Evolutionary conservation across 108 stramenopile species (phyloP), one percentile per base, ranked within the genome.

Genomic region (Skeletonema grethae): DNA sequence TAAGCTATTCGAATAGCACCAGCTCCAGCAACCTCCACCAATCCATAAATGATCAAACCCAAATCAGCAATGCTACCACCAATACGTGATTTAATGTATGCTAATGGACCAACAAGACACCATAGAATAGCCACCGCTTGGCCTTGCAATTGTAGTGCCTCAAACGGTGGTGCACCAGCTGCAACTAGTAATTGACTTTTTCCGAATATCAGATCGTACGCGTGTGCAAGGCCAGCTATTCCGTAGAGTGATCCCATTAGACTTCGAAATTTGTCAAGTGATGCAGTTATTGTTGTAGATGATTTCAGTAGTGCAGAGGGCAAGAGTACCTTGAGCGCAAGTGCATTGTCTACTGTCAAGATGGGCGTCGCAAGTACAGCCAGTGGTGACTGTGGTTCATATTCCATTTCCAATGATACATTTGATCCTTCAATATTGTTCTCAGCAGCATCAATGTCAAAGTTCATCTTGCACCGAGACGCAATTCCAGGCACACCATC

Each of bases 251-350:
- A n/a, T n/a, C 43, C 43, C 43, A 45, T 45, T 11, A 45, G 43
- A 45, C 43, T 45, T 11, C 43, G 43, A 45, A 45, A 45, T 45
- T 45, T 45, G 43, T 45, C 43, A 45, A 45, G 43, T 45, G 43
- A 3, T 45, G 10, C n/a, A n/a, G 43, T 28, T 28, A 1, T n/a
- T 13, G 43, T 28, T 28, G 25, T n/a, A 45, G 43, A 45, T 12
- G n/a, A n/a, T 45, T n/a, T 12, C 11, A 13, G n/a, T n/a, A 45
- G 43, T 45, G 13, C 43, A 11, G 43, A 45, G n/a, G 43, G 43
- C 43, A 45, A 45, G 43, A 45, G 43, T 11, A 45, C 43, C 43
- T 45, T 45, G n/a, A 45, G 43, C 4, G 43, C 43, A 45, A 45
- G 43, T 45, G 43, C 43, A 45, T 45, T 45, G n/a, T 45, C 43